Percentiles rank a stretch among this genome's conserved stretches.
Evolutionary conservation across 768 basidiomycete genomes (phyloP).

Genomic region (Scleroderma bovista): DNA sequence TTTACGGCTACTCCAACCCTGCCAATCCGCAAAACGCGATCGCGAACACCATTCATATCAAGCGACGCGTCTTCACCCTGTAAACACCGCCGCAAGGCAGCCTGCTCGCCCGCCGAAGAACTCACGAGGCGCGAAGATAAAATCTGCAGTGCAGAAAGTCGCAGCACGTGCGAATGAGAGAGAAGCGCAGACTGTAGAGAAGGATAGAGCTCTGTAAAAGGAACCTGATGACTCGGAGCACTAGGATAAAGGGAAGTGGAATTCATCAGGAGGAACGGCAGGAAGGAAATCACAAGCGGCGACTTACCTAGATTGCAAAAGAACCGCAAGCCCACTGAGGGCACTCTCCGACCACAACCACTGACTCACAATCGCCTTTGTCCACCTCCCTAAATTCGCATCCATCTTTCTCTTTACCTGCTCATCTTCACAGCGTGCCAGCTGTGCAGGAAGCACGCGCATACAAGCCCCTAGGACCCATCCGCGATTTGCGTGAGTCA

Average conservation of each 20-base stretch:
- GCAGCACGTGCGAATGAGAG: constrained; percentile 66
- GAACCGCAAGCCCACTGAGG: constrained; percentile 47
- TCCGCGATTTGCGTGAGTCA: constrained; percentile 37
- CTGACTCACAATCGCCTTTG: constrained; percentile 33
- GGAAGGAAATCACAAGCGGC: background rate
- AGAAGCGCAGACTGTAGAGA: constrained; percentile 50
- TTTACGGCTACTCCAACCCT: constrained; percentile 59
- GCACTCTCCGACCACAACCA: constrained; percentile 60
- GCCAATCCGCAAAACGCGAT: constrained; percentile 74
- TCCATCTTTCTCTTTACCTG: constrained; percentile 49
- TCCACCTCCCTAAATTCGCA: constrained; percentile 40
- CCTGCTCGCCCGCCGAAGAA: constrained; percentile 37
- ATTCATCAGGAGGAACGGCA: constrained; percentile 1
- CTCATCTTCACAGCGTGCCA: constrained; percentile 25
- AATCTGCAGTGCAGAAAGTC: constrained; percentile 60
- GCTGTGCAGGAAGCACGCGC: constrained; percentile 36
- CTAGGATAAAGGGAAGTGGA: constrained; percentile 3
- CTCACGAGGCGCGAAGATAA: constrained; percentile 50
- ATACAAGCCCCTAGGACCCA: constrained; percentile 63
- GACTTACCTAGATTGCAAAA: constrained; percentile 43
- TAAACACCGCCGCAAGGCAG: constrained; percentile 60
- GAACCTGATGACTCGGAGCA: constrained; percentile 13
- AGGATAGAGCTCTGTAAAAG: constrained; percentile 48
- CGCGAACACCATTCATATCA: constrained; percentile 76
- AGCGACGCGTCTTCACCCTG: constrained; percentile 78